Base-by-base conservation (phyloP, 2,329 filamentous ascomycete species). In the Claviceps quebecensis region DNA sequence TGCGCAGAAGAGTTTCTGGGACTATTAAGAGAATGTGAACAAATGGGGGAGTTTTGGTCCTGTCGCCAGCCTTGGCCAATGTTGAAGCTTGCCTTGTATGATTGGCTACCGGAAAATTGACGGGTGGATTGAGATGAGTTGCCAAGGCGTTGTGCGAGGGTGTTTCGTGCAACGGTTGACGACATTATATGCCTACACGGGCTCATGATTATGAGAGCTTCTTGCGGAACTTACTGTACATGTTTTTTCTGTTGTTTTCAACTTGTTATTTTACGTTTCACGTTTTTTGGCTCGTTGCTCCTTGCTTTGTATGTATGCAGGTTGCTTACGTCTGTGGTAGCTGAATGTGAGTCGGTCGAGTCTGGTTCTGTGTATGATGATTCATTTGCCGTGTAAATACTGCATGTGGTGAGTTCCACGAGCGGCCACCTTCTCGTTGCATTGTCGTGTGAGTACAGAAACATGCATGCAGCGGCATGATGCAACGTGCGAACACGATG, bases 1-100 rank as follows among this genome's bases (percentile, higher is more conserved):
- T 17, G 49, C 55, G n/a, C 48, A 56, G n/a, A 53, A 49, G 34
- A 54, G 61, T 61, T 71, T 73, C 53, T 77, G 74, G 74, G 71
- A 74, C 56, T 75, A 37, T 36, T 5, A 37, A 22, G 26, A 11
- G 17, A 40, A 43, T 14, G 23, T 34, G 5, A 49, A 11, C 13
- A n/a, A 44, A 44, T 3, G 41, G 19, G 9, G 23, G n/a, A 19
- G 44, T 29, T 34, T 19, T 29, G 29, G n/a, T 34, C 45, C 4
- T 14, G 13, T 8, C 16, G n/a, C 22, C 38, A n/a, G 47, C 9
- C 26, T 26, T 26, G 26, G 26, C 26, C 26, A 29, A 29, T 29
- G 29, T 34, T 29, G 9, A 34, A 34, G 29, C 29, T 34, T 34
- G 9, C 29, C 29, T 34, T 34, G 29, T 34, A 34, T 34, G 29